A percentile compares a stretch with the other conserved stretches of the same genome.
phyloP scores from a whole-genome alignment of 768 basidiomycete genomes.

The Porpolomopsis calyptriformis region DNA sequence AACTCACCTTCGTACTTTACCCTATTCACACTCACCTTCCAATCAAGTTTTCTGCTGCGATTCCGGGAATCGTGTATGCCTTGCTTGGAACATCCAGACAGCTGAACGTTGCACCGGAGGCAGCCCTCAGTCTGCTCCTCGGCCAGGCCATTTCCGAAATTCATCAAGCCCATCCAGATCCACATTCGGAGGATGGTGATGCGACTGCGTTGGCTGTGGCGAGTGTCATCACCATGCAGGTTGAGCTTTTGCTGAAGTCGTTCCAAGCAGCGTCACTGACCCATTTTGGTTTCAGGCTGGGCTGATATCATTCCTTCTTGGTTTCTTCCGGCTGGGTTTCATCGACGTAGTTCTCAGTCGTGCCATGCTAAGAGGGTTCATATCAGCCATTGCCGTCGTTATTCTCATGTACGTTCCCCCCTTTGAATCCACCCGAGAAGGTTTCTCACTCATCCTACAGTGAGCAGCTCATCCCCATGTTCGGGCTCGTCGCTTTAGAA shows the following conservation, averaged over 20 bases:
- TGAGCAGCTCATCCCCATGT: constrained; percentile 83
- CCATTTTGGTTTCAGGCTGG: constrained; percentile 46
- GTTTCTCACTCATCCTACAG: constrained; percentile 24
- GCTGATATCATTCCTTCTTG: constrained; percentile 73
- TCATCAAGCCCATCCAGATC: constrained; percentile 37
- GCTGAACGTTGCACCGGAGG: constrained; percentile 81
- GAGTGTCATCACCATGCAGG: constrained; percentile 80
- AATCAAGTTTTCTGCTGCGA: constrained; percentile 65
- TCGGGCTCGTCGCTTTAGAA: constrained; percentile 58
- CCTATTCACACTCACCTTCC: background rate
- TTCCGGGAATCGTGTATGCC: constrained; percentile 83
- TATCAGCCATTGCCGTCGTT: constrained; percentile 75
- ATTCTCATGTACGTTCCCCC: constrained; percentile 44
- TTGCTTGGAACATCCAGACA: constrained; percentile 80
- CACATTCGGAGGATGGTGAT: constrained; percentile 32
- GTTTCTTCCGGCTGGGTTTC: constrained; percentile 83
- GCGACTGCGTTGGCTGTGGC: constrained; percentile 55
- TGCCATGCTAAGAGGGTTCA: constrained; percentile 78
- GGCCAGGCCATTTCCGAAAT: constrained; percentile 77
- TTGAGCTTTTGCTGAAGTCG: constrained; percentile 14
- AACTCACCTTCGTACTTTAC: background rate
- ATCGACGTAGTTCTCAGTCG: constrained; percentile 89
- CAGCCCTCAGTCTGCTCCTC: constrained; percentile 74
- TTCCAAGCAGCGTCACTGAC: background rate
- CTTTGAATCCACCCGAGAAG: background rate